These are phyloP conservation scores for Fraxinus pennsylvanica DNA, from an alignment of 257 asterid species.

Conservation along the genomic window DNA sequence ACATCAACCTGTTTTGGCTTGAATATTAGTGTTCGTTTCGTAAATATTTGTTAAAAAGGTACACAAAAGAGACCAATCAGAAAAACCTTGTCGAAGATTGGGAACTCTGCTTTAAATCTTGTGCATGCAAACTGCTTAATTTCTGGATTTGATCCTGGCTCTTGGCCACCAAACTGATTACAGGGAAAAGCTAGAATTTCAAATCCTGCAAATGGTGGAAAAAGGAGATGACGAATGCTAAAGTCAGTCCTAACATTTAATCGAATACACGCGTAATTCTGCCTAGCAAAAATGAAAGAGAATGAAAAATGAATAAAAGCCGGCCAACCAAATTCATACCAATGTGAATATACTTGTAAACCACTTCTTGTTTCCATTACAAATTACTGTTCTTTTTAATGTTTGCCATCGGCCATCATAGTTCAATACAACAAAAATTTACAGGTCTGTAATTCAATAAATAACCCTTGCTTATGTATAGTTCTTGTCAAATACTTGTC, in stretches of 20 bases:
- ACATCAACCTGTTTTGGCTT: conserved; percentile 74
- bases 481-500: background rate
- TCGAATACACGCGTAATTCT: background rate
- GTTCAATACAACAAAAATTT: background rate
- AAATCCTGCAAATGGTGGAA: conserved; percentile 52
- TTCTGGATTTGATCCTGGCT: conserved; percentile 85
- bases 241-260: background rate
- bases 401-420: background rate
- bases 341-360: background rate
- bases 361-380: background rate
- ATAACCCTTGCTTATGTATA: background rate
- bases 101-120: conserved; percentile 85
- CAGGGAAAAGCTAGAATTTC: conserved; percentile 95
- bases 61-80: background rate
- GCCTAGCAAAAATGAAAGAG: background rate
- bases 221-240: background rate
- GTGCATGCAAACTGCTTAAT: conserved; percentile 90
- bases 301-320: background rate
- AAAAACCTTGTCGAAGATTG: conserved; percentile 83
- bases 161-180: conserved; percentile 96
- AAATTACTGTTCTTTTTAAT: background rate
- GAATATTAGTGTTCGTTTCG: conserved; percentile 20
- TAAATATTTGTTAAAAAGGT: background rate
- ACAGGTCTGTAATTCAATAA: background rate
- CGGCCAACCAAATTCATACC: background rate